Evolutionary conservation across 768 basidiomycete genomes (phyloP).

Genomic region (Phlebiopsis flavidoalba): DNA sequence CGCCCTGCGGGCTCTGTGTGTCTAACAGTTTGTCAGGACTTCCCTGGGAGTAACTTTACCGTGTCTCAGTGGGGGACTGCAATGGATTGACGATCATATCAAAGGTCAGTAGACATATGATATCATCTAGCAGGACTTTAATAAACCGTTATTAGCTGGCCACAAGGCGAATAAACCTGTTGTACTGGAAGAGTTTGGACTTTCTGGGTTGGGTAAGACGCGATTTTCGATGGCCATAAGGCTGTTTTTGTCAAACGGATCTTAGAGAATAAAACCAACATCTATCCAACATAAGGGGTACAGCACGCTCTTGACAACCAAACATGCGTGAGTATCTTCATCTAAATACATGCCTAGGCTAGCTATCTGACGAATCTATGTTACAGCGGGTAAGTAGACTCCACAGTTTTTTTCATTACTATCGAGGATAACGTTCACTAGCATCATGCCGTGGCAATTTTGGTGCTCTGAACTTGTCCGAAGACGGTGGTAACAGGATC

Average conservation of each 20-base stretch:
- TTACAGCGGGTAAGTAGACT: constrained; percentile 15
- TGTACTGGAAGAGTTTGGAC: constrained; percentile 28
- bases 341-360: not conserved
- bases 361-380: not conserved
- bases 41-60: constrained; percentile 44
- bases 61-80: constrained; percentile 28
- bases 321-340: constrained; percentile 39
- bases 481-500: constrained; percentile 45
- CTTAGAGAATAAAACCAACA: constrained; percentile 42
- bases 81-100: constrained; percentile 28
- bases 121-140: not conserved
- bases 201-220: constrained; percentile 33
- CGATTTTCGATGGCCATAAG: not conserved
- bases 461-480: constrained; percentile 42
- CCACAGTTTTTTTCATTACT: not conserved
- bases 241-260: not conserved
- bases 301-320: constrained; percentile 40
- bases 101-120: constrained; percentile 23
- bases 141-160: constrained; percentile 31
- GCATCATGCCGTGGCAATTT: constrained; percentile 62
- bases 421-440: constrained; percentile 13
- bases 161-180: constrained; percentile 32
- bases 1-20: not conserved
- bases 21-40: constrained; percentile 27
- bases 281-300: constrained; percentile 52